Conservation (phyloP, 257 asterid genomes). For the Nicotiana noctiflora region DNA sequence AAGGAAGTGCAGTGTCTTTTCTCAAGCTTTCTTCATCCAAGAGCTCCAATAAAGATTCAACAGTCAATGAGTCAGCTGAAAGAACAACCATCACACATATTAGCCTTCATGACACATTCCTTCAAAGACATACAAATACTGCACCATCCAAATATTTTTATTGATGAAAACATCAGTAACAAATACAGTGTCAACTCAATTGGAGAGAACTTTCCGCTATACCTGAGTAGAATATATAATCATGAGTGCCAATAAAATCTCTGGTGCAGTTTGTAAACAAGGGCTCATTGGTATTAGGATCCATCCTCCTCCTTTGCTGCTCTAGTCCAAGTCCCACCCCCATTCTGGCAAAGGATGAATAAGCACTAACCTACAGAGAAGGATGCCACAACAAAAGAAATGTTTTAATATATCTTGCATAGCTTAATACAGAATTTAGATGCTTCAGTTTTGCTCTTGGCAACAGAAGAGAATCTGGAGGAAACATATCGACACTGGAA, state of each 20-base stretch:
- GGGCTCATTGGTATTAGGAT: slow-evolving; percentile 86
- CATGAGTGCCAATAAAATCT: slow-evolving; percentile 91
- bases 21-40: slow-evolving; percentile 27
- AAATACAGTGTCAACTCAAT: neutral
- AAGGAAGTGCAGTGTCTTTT: slow-evolving; percentile 25
- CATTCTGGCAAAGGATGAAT: slow-evolving; percentile 85
- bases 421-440: neutral
- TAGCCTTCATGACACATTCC: neutral
- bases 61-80: slow-evolving; percentile 24
- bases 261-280: slow-evolving; percentile 84
- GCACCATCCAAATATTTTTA: neutral
- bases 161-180: neutral
- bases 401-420: neutral
- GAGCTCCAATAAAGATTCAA: slow-evolving; percentile 27
- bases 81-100: neutral
- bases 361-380: slow-evolving; percentile 84
- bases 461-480: neutral
- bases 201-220: slow-evolving; percentile 5
- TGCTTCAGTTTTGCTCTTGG: neutral
- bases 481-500: neutral
- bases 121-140: slow-evolving; percentile 1
- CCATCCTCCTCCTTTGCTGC: slow-evolving; percentile 78
- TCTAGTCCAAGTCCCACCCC: slow-evolving; percentile 64
- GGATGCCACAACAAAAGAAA: slow-evolving; percentile 8
- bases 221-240: slow-evolving; percentile 98